These are phyloP conservation scores for Penicillium fimorum DNA, from an alignment of 495 filamentous ascomycete genomes.

Conservation along the genomic window DNA sequence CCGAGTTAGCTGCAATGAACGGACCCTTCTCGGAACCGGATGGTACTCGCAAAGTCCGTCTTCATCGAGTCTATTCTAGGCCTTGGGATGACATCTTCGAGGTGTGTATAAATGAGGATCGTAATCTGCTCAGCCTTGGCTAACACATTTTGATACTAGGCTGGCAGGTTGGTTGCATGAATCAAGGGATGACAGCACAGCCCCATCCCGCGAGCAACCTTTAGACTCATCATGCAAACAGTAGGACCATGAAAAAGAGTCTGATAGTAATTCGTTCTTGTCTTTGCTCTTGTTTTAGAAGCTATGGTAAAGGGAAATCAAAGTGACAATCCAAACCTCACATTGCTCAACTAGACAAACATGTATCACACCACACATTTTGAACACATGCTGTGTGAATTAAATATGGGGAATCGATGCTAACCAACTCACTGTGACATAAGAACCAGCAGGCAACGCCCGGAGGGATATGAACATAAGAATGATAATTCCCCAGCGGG, in stretches of 20 bases:
- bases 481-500: slow-evolving; percentile 11
- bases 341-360: neutral
- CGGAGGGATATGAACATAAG: slow-evolving; percentile 14
- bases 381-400: neutral
- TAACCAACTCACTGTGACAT: slow-evolving; percentile 8
- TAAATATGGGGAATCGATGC: slow-evolving; percentile 13
- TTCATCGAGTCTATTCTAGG: neutral
- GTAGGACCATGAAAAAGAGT: neutral
- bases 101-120: slow-evolving; percentile 2
- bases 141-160: neutral
- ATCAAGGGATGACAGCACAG: slow-evolving; percentile 6
- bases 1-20: neutral
- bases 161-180: neutral
- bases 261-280: neutral
- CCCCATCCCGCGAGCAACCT: neutral
- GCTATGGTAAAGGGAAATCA: neutral
- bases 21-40: neutral
- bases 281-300: neutral
- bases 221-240: neutral
- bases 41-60: neutral
- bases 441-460: slow-evolving; percentile 11
- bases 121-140: slow-evolving; percentile 2
- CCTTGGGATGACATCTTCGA: neutral
- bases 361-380: slow-evolving; percentile 9
- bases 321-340: neutral